Percentiles rank a stretch among this genome's conserved stretches.
phyloP scores from a whole-genome alignment of 441 rosid genomes.

The Syzygium syzygioides region DNA sequence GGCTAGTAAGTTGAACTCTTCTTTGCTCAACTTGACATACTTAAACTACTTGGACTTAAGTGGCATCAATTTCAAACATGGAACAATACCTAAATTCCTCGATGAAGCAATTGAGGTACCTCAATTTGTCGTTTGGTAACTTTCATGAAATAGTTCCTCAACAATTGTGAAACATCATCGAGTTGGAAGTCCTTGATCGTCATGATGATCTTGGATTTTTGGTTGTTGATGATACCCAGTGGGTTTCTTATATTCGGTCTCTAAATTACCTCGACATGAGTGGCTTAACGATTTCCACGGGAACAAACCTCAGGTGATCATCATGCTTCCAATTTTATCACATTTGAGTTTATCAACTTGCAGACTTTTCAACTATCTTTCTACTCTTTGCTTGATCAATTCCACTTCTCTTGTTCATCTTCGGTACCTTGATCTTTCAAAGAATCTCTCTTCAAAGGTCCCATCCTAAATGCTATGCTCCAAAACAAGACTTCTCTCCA shows the following conservation, averaged over 20 bases:
- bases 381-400: background rate
- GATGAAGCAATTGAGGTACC: background rate
- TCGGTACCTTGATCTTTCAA: background rate
- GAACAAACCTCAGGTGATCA: rapidly evolving
- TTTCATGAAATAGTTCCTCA: background rate
- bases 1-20: background rate
- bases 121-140: background rate
- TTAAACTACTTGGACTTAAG: slow-evolving; percentile 1
- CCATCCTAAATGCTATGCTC: background rate
- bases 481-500: background rate
- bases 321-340: background rate
- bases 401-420: background rate
- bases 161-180: slow-evolving; percentile 10
- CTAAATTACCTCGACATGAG: background rate
- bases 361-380: background rate
- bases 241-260: background rate
- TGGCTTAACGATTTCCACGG: rapidly evolving
- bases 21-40: slow-evolving; percentile 1
- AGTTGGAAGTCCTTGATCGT: slow-evolving; percentile 13
- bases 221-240: background rate
- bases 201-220: background rate
- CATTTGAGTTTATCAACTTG: background rate
- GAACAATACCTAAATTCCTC: background rate
- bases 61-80: background rate
- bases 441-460: background rate